phyloP scores from a whole-genome alignment of 805 yeast genomes.

The Maudiozyma barnettii region DNA sequence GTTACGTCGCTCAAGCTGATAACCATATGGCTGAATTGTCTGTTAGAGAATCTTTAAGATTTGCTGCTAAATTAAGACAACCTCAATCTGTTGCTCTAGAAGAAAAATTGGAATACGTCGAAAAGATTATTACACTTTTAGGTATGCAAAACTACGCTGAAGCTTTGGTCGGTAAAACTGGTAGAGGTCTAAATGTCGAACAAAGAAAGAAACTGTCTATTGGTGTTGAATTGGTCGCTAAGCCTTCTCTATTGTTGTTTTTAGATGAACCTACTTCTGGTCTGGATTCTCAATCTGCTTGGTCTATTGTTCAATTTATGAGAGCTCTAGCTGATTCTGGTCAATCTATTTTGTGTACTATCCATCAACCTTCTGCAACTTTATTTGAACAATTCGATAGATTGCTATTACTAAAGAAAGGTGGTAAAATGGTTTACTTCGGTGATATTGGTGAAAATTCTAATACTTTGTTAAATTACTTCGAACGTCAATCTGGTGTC shows the following conservation, averaged over 20 bases:
- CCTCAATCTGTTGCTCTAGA: slow-evolving; percentile 44
- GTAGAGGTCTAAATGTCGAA: slow-evolving; percentile 62
- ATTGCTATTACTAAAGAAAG: slow-evolving; percentile 54
- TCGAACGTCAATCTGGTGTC: slow-evolving; percentile 65
- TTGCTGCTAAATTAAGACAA: slow-evolving; percentile 66
- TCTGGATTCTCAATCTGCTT: slow-evolving; percentile 54
- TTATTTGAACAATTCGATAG: slow-evolving; percentile 61
- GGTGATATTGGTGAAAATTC: slow-evolving; percentile 71
- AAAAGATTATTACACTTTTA: slow-evolving; percentile 52
- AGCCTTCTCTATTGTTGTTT: slow-evolving; percentile 51
- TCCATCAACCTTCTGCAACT: slow-evolving; percentile 70
- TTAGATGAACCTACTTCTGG: slow-evolving; percentile 72
- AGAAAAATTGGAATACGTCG: slow-evolving; percentile 62
- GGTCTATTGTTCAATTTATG: slow-evolving; percentile 62
- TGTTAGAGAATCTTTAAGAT: slow-evolving; percentile 64
- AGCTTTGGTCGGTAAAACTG: slow-evolving; percentile 71
- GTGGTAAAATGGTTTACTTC: slow-evolving; percentile 74
- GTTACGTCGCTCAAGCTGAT: slow-evolving; percentile 78
- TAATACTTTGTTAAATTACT: slow-evolving; percentile 47
- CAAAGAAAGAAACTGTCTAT: slow-evolving; percentile 60
- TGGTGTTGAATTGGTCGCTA: slow-evolving; percentile 65
- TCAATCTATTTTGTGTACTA: slow-evolving; percentile 67
- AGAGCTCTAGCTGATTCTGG: slow-evolving; percentile 61
- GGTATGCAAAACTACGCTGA: slow-evolving; percentile 66
- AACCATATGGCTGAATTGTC: slow-evolving; percentile 59